Evolutionary conservation across 1,284 basidiomycete species (phyloP).

Genomic region (Microstroma glucosiphilum): DNA sequence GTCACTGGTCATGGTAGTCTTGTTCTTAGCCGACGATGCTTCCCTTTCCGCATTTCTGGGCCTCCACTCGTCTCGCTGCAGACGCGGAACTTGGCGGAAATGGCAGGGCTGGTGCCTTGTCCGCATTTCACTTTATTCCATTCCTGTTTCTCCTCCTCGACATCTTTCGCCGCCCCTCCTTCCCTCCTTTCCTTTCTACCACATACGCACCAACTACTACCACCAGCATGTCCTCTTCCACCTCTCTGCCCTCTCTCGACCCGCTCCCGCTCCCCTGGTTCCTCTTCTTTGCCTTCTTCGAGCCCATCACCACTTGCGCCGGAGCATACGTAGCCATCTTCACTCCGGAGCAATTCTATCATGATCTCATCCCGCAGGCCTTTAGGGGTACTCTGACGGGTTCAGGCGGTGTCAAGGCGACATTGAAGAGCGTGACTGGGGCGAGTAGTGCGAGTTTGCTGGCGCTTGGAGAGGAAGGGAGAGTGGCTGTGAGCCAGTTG

Average conservation of each 20-base stretch:
- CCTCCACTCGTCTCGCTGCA: too few species aligned
- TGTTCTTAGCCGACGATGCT: too few species aligned
- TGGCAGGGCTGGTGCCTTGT: too few species aligned
- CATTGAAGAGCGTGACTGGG: background rate
- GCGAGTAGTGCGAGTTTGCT: background rate
- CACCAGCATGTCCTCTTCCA: background rate
- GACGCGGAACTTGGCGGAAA: too few species aligned
- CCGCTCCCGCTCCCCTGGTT: background rate
- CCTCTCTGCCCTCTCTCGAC: background rate
- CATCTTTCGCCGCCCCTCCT: too few species aligned
- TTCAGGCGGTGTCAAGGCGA: background rate
- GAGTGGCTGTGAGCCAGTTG: background rate
- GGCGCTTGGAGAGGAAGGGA: background rate
- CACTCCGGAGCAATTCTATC: background rate
- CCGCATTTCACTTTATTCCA: too few species aligned
- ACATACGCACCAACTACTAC: background rate
- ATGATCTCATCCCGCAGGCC: background rate
- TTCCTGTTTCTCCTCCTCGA: too few species aligned
- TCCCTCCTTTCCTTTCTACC: too few species aligned
- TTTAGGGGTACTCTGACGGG: background rate
- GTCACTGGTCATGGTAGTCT: too few species aligned
- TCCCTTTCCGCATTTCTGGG: too few species aligned
- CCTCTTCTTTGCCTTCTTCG: slow-evolving; percentile 4
- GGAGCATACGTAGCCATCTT: slow-evolving; percentile 5
- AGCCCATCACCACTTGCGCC: background rate